These are phyloP conservation scores for Clausena lansium DNA, from an alignment of 345 rosid species.

Conservation along the genomic window DNA sequence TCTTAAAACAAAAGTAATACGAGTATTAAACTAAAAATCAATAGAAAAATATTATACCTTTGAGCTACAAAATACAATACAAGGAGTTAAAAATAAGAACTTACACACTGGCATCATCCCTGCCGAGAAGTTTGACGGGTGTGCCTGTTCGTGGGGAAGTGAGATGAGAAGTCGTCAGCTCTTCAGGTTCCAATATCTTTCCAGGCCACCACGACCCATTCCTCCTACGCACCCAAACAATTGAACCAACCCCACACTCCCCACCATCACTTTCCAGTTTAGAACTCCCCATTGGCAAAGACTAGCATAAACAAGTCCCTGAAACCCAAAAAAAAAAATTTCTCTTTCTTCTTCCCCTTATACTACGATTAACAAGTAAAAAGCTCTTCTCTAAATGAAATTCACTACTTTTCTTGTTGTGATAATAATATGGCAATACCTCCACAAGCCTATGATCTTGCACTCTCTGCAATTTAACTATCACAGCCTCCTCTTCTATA, in stretches of 20 bases:
- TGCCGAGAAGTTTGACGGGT: constrained; percentile 97
- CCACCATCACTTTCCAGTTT: constrained; percentile 49
- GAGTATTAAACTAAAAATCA: background rate
- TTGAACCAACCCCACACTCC: constrained; percentile 64
- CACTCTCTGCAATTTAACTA: background rate
- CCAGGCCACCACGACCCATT: constrained; percentile 99
- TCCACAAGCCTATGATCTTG: background rate
- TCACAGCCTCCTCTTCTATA: background rate
- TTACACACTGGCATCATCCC: constrained; percentile 99
- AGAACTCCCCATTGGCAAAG: constrained; percentile 45
- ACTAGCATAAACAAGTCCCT: background rate
- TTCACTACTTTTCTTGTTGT: background rate
- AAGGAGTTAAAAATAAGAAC: constrained; percentile 19
- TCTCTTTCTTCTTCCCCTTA: background rate
- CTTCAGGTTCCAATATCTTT: constrained; percentile 75
- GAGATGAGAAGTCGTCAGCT: constrained; percentile 69
- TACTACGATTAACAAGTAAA: background rate
- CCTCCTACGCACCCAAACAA: constrained; percentile 97
- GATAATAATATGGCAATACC: no score
- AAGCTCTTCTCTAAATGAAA: background rate
- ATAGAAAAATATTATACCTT: background rate
- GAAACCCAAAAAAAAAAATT: background rate
- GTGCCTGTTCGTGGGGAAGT: constrained; percentile 94
- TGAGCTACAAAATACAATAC: background rate
- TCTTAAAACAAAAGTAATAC: background rate